phyloP scores from a whole-genome alignment of 176 grass and related monocot genomes.

The Bolboschoenus planiculmis region DNA sequence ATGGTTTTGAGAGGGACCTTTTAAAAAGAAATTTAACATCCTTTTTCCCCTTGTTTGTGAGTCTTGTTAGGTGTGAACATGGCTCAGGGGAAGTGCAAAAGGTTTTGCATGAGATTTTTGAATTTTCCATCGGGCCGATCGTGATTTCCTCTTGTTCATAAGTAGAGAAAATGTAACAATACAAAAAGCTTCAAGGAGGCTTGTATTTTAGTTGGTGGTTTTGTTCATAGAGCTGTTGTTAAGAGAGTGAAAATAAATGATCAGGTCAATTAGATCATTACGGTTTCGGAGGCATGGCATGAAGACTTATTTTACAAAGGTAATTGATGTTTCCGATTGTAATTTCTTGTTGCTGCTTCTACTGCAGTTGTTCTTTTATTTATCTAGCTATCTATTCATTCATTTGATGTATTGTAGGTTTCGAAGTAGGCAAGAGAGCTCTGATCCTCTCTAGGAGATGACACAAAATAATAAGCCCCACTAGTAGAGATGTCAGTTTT shows the following conservation, averaged over 20 bases:
- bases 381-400: not conserved
- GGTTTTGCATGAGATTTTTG: slow-evolving; percentile 73
- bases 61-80: slow-evolving; percentile 89
- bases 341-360: not conserved
- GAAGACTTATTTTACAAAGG: not conserved
- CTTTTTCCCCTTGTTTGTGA: slow-evolving; percentile 75
- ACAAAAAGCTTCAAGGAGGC: not conserved
- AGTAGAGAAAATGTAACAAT: slow-evolving; percentile 2
- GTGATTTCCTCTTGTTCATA: slow-evolving; percentile 30
- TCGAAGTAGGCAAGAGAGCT: slow-evolving; percentile 2
- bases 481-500: slow-evolving; percentile 6
- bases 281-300: not conserved
- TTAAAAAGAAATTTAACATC: slow-evolving; percentile 62
- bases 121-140: slow-evolving; percentile 69
- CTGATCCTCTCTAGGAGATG: not conserved
- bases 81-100: slow-evolving; percentile 62
- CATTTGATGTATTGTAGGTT: slow-evolving; percentile 5
- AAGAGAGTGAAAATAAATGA: not conserved
- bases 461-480: slow-evolving; percentile 4
- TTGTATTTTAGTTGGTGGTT: slow-evolving; percentile 5
- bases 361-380: not conserved
- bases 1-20: slow-evolving; percentile 50
- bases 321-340: not conserved
- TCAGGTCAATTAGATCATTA: not conserved
- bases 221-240: not conserved